Evolutionary conservation across 2,329 filamentous ascomycete genomes (phyloP).

Genomic region (Pleurostoma richardsiae): DNA sequence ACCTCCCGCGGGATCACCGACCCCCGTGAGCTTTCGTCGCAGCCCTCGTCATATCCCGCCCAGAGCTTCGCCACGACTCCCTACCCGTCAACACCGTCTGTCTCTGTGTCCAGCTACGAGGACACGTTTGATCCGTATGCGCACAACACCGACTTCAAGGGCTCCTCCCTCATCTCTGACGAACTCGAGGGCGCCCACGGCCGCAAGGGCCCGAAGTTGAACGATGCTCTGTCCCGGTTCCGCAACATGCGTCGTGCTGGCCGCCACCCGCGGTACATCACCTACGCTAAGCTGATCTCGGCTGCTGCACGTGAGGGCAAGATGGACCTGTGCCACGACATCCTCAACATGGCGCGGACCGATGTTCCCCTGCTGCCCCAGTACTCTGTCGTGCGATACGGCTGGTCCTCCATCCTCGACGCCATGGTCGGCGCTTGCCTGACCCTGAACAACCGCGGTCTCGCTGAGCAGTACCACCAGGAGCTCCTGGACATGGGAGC

Average conservation of each 20-base stretch:
- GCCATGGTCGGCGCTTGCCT: conserved; percentile 94
- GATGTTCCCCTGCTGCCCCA: conserved; percentile 83
- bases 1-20: conserved; percentile 47
- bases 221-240: conserved; percentile 77
- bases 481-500: conserved; percentile 87
- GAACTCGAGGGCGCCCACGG: conserved; percentile 77
- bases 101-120: conserved; percentile 53
- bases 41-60: conserved; percentile 31
- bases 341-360: conserved; percentile 80
- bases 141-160: conserved; percentile 86
- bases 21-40: conserved; percentile 47
- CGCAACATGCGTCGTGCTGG: conserved; percentile 90
- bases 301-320: conserved; percentile 83
- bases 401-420: conserved; percentile 94
- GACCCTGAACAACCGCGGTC: conserved; percentile 70
- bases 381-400: conserved; percentile 84
- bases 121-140: conserved; percentile 90
- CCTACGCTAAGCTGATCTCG: conserved; percentile 91
- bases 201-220: conserved; percentile 66
- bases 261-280: conserved; percentile 90
- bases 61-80: conserved; percentile 45
- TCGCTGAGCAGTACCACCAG: conserved; percentile 84
- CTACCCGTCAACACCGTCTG: conserved; percentile 48
- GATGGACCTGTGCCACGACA: conserved; percentile 76
- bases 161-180: conserved; percentile 85